Percentiles rank a stretch among this genome's conserved stretches.
Conservation (phyloP, 768 basidiomycete genomes). For the Boletus patriciae region DNA sequence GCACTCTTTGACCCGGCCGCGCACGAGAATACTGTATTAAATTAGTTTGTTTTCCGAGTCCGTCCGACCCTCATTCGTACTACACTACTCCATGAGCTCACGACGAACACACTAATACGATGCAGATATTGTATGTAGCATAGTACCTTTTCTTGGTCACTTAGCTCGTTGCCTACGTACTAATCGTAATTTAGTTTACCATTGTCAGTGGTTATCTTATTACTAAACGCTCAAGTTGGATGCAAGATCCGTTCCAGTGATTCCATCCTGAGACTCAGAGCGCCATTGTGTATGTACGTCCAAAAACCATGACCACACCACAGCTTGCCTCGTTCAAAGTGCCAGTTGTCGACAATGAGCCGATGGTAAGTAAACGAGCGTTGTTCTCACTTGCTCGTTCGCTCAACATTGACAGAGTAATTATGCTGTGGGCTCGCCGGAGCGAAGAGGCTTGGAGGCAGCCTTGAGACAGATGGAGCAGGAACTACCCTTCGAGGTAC, state of each 20-base stretch:
- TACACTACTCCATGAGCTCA: background rate
- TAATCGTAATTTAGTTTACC: background rate
- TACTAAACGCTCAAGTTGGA: background rate
- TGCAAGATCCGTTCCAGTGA: slow-evolving; percentile 19
- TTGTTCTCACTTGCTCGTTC: background rate
- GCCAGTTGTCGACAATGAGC: slow-evolving; percentile 88
- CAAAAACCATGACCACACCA: slow-evolving; percentile 56
- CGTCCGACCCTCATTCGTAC: background rate
- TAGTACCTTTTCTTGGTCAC: background rate
- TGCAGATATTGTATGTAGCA: background rate
- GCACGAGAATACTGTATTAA: background rate
- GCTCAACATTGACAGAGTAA: slow-evolving; percentile 48
- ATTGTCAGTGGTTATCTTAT: background rate
- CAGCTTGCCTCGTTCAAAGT: slow-evolving; percentile 86
- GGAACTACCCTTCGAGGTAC: slow-evolving; percentile 86
- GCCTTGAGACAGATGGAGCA: slow-evolving; percentile 80
- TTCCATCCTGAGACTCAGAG: background rate
- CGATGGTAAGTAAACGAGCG: slow-evolving; percentile 60
- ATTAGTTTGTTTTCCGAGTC: background rate
- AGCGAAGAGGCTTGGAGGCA: slow-evolving; percentile 69
- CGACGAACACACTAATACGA: background rate
- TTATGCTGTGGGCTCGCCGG: slow-evolving; percentile 77
- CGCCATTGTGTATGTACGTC: background rate
- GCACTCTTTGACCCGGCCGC: background rate
- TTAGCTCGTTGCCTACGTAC: background rate